Evolutionary conservation across 164 flowering plant genomes (phyloP).

Genomic region (Vitis amurensis): DNA sequence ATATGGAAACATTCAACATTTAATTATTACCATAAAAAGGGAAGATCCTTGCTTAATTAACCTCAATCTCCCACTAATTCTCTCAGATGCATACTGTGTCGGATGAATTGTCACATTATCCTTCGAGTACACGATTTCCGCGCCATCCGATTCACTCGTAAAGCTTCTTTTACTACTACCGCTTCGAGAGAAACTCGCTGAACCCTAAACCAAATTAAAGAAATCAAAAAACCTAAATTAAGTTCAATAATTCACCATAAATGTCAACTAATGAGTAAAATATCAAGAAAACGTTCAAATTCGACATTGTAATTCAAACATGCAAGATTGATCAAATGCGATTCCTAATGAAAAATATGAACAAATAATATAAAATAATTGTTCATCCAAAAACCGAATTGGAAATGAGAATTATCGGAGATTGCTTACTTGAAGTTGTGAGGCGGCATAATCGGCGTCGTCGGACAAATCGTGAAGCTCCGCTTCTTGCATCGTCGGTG

Average conservation of each 20-base stretch:
- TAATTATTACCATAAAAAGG: constrained; percentile 64
- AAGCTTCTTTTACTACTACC: constrained; percentile 54
- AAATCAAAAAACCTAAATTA: not conserved
- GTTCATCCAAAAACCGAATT: not conserved
- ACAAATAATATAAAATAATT: too few relatives aligned
- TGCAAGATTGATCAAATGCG: not conserved
- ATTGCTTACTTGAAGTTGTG: constrained; percentile 63
- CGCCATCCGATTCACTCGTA: constrained; percentile 54
- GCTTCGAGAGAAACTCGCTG: constrained; percentile 45
- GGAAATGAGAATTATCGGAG: not conserved
- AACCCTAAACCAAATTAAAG: constrained; percentile 36
- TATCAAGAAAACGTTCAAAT: not conserved
- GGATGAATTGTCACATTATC: constrained; percentile 98
- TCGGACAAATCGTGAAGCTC: constrained; percentile 89
- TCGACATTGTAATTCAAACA: not conserved
- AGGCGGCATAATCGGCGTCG: constrained; percentile 95
- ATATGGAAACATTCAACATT: not conserved
- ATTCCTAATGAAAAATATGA: too few relatives aligned
- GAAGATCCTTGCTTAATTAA: constrained; percentile 75
- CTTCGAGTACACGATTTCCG: constrained; percentile 73
- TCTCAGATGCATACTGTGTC: constrained; percentile 83
- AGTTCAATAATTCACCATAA: not conserved
- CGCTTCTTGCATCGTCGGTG: constrained; percentile 64
- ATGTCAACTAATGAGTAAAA: not conserved
- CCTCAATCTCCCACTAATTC: constrained; percentile 89